These are phyloP conservation scores for Lachnellula hyalina DNA, from an alignment of 2,329 filamentous ascomycete genomes.

Conservation along the genomic window DNA sequence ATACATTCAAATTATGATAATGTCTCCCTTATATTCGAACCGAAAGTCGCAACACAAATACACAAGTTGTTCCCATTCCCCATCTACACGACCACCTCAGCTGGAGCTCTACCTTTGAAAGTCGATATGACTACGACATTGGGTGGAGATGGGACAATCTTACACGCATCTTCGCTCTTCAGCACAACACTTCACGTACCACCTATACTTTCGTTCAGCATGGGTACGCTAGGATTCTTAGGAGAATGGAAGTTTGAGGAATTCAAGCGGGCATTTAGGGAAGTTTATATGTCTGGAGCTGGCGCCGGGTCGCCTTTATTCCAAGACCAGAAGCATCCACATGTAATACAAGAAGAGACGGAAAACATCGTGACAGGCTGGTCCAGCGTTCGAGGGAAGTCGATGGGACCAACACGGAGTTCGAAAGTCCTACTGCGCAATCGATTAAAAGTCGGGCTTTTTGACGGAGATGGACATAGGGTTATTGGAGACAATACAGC, in stretches of 20 bases:
- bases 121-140: slow-evolving; percentile 86
- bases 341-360: slow-evolving; percentile 21
- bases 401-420: slow-evolving; percentile 67
- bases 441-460: slow-evolving; percentile 80
- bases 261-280: slow-evolving; percentile 85
- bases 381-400: slow-evolving; percentile 72
- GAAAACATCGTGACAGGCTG: slow-evolving; percentile 49
- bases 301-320: slow-evolving; percentile 31
- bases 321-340: slow-evolving; percentile 29
- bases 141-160: slow-evolving; percentile 86
- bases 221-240: slow-evolving; percentile 92
- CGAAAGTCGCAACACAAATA: slow-evolving; percentile 63
- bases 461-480: slow-evolving; percentile 59
- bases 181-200: slow-evolving; percentile 77
- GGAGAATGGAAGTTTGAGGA: slow-evolving; percentile 96
- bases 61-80: slow-evolving; percentile 69
- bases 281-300: slow-evolving; percentile 82
- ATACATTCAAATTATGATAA: slow-evolving; percentile 74
- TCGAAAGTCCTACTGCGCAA: slow-evolving; percentile 83
- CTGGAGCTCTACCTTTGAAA: slow-evolving; percentile 60
- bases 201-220: slow-evolving; percentile 89
- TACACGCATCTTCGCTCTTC: slow-evolving; percentile 82
- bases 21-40: slow-evolving; percentile 79
- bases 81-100: slow-evolving; percentile 51
- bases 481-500: slow-evolving; percentile 38